A percentile compares a stretch with the other conserved stretches of the same genome.
These are phyloP conservation scores for Salvia splendens DNA, from an alignment of 257 asterid species.

Conservation along the genomic window DNA sequence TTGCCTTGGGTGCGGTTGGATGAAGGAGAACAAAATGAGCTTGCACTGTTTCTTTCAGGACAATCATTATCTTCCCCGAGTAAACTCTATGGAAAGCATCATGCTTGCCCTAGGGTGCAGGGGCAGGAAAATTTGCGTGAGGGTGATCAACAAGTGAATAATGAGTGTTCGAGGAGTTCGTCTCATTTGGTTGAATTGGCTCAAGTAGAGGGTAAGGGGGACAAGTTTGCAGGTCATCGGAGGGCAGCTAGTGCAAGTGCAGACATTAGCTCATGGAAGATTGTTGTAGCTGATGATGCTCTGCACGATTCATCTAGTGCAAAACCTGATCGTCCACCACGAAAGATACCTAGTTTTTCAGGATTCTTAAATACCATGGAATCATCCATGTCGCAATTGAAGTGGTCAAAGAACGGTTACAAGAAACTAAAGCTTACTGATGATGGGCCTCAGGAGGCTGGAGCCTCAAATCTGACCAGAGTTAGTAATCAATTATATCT, in stretches of 20 bases:
- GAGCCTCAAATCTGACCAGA: constrained; percentile 55
- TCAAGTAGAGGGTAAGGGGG: constrained; percentile 53
- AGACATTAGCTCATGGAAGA: constrained; percentile 78
- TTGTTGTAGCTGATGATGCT: constrained; percentile 54
- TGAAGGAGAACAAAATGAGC: constrained; percentile 82
- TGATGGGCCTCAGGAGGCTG: constrained; percentile 56
- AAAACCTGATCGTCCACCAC: constrained; percentile 55
- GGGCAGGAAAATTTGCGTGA: constrained; percentile 33
- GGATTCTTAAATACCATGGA: constrained; percentile 74
- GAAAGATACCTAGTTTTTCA: constrained; percentile 76
- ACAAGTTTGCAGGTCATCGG: constrained; percentile 66
- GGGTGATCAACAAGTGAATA: constrained; percentile 34
- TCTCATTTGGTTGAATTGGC: constrained; percentile 51
- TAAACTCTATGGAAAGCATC: constrained; percentile 33
- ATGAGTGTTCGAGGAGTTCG: constrained; percentile 52
- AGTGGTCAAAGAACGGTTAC: constrained; percentile 79
- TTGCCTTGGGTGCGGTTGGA: constrained; percentile 83
- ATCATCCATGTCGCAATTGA: constrained; percentile 60
- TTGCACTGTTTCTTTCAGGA: constrained; percentile 78
- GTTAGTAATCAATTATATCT: constrained; percentile 44
- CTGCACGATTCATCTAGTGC: constrained; percentile 40
- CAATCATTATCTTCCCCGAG: constrained; percentile 39
- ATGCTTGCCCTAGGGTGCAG: constrained; percentile 30
- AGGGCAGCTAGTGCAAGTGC: constrained; percentile 97
- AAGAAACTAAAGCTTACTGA: constrained; percentile 65